Evolutionary conservation across 2,329 filamentous ascomycete genomes (phyloP).

Genomic region (Dichotomopilus funicola): DNA sequence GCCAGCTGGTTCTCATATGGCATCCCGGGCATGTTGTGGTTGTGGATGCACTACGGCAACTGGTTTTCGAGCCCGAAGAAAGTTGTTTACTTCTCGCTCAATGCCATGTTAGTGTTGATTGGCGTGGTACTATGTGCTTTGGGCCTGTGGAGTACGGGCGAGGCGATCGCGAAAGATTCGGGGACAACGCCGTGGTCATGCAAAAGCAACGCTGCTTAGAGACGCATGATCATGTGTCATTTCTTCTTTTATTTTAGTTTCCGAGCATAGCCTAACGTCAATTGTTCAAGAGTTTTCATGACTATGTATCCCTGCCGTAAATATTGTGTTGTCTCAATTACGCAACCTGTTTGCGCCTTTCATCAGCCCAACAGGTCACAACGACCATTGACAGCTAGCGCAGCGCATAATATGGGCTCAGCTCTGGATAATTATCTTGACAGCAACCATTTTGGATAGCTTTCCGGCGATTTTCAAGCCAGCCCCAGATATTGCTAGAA

Average conservation of each 20-base stretch:
- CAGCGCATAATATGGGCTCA: no score
- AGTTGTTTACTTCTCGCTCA: conserved; percentile 5
- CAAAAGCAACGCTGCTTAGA: conserved; percentile 10
- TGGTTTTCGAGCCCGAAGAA: conserved; percentile 22
- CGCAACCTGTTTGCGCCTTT: no score
- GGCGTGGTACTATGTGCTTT: conserved; percentile 9
- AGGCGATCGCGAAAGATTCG: conserved; percentile 13
- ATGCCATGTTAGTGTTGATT: conserved; percentile 6
- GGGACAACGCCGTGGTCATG: conserved; percentile 12
- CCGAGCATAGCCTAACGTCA: no score
- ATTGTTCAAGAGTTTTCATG: no score
- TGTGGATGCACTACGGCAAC: conserved; percentile 40
- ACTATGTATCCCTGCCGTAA: no score
- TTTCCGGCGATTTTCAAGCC: no score
- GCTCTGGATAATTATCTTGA: no score
- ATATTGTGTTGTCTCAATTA: no score
- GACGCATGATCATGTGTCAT: background rate
- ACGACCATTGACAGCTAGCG: no score
- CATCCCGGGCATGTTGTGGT: conserved; percentile 41
- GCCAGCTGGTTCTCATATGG: conserved; percentile 60
- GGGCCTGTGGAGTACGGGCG: conserved; percentile 12
- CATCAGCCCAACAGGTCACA: no score
- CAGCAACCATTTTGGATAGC: no score
- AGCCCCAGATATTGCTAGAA: no score
- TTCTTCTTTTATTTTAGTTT: background rate